Percentiles rank a stretch among this genome's conserved stretches.
Conservation (phyloP, 1,284 basidiomycete genomes). For the Cryptococcus deneoformans region DNA sequence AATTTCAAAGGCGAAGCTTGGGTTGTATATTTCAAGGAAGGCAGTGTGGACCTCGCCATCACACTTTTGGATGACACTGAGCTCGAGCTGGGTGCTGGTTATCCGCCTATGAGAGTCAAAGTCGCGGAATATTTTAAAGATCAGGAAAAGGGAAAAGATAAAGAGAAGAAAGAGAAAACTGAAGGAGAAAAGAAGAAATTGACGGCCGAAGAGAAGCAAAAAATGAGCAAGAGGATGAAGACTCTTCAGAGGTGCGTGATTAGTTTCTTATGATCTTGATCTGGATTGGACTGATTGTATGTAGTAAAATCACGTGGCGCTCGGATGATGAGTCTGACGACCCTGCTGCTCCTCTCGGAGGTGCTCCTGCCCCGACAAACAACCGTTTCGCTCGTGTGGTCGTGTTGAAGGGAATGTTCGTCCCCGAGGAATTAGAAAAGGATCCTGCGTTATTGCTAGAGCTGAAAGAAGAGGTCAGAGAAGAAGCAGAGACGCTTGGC, state of each 20-base stretch:
- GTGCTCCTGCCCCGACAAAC: constrained; percentile 25
- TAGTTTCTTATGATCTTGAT: not conserved
- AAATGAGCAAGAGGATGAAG: constrained; percentile 70
- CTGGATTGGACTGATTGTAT: not conserved
- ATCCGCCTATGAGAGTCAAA: constrained; percentile 73
- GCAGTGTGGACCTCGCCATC: constrained; percentile 82
- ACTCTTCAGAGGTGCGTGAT: constrained; percentile 79
- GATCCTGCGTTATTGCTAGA: constrained; percentile 86
- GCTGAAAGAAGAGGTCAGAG: constrained; percentile 92
- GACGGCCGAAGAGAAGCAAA: constrained; percentile 75
- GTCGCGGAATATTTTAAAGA: constrained; percentile 71
- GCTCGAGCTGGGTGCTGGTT: constrained; percentile 68
- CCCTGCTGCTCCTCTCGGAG: constrained; percentile 26
- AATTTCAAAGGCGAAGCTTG: constrained; percentile 92
- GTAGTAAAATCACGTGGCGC: constrained; percentile 48
- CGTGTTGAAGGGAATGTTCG: constrained; percentile 95
- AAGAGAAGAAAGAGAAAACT: constrained; percentile 62
- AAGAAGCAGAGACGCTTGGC: constrained; percentile 88
- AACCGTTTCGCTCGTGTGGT: constrained; percentile 73
- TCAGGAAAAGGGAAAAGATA: constrained; percentile 59
- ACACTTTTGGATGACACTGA: constrained; percentile 90
- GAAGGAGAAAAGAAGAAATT: constrained; percentile 54
- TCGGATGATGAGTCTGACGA: constrained; percentile 38
- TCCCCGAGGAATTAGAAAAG: constrained; percentile 76
- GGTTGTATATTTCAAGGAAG: constrained; percentile 97